Base-by-base conservation (phyloP, 805 yeast genomes). In the Lachancea kluyveri region DNA sequence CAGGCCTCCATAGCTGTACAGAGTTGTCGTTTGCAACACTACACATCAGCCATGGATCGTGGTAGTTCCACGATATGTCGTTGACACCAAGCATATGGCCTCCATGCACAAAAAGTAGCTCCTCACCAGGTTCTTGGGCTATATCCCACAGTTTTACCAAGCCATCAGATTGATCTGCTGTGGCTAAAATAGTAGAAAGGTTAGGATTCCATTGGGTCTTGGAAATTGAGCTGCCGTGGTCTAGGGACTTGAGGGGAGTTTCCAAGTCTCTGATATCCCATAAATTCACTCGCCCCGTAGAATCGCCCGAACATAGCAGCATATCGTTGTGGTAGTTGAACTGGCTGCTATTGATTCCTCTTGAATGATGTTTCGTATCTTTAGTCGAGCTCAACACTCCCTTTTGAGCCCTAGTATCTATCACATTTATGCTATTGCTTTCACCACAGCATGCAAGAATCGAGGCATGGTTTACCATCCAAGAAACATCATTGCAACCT, bases 81-180 rank as follows among this genome's bases (percentile, higher is more conserved):
- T 80, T 82, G 3, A 88, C 84, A 3, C 90, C 87, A n/a, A 80
- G 63, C 71, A 79, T 70, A 54, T 88, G 97, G 0, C 96, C 96
- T 3, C 77, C 79, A 57, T 88, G 97, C 3, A 68, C 65, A 50
- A 88, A 87, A 6, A 74, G 26, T 31, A 70, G 48, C 30, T 45
- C 55, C 12, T 52, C 49, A 1, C 45, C 53, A 1, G 30, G 50
- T 3, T 47, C 46, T 4, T 45, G 38, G 4, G 65, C 41, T 3
- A 73, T 50, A 45, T 82, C 81, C 73, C 79, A 77, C 2, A 85
- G 22, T 45, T 73, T 74, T 7, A 79, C 86, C 28, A 67, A 45
- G 1, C 74, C 72, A 45, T 79, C 86, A 2, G 72, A 70, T n/a
- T 79, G 75, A 0, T 79, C 74, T 0, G 82, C 75, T 4, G 77